A percentile compares a stretch with the other conserved stretches of the same genome.
phyloP scores from a whole-genome alignment of 208 protist species.

The Trypanosoma avium region DNA sequence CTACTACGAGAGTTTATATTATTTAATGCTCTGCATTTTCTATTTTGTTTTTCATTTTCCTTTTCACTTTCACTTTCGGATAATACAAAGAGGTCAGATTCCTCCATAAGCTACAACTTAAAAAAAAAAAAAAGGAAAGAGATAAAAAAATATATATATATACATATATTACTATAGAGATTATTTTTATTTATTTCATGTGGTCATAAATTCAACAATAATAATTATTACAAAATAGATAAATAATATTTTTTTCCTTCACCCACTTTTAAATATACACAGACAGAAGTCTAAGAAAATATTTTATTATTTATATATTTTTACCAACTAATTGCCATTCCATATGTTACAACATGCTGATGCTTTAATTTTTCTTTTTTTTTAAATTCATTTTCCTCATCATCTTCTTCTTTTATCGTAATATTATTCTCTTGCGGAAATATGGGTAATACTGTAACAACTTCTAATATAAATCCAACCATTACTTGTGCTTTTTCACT shows the following conservation, averaged over 20 bases:
- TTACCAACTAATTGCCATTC: slow-evolving; percentile 13
- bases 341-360: slow-evolving; percentile 16
- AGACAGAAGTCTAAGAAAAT: no score
- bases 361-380: neutral
- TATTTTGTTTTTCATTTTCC: neutral
- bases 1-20: neutral
- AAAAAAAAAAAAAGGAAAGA: slow-evolving; percentile 11
- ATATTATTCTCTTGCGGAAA: no score
- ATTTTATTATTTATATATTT: neutral
- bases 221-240: no score
- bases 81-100: slow-evolving; percentile 22
- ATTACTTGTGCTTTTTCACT: slow-evolving; percentile 5
- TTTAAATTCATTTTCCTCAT: neutral
- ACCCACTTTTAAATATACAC: no score
- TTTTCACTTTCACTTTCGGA: slow-evolving; percentile 22
- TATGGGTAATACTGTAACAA: slow-evolving; percentile 2
- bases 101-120: slow-evolving; percentile 8
- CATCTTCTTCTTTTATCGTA: neutral
- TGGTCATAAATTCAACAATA: no score
- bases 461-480: slow-evolving; percentile 23
- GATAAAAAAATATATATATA: slow-evolving; percentile 8
- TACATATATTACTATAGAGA: neutral
- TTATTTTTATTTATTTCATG: no score
- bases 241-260: no score
- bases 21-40: neutral